These are phyloP conservation scores for Talaromyces islandicus DNA, from an alignment of 2,329 filamentous ascomycete species.

Conservation along the genomic window DNA sequence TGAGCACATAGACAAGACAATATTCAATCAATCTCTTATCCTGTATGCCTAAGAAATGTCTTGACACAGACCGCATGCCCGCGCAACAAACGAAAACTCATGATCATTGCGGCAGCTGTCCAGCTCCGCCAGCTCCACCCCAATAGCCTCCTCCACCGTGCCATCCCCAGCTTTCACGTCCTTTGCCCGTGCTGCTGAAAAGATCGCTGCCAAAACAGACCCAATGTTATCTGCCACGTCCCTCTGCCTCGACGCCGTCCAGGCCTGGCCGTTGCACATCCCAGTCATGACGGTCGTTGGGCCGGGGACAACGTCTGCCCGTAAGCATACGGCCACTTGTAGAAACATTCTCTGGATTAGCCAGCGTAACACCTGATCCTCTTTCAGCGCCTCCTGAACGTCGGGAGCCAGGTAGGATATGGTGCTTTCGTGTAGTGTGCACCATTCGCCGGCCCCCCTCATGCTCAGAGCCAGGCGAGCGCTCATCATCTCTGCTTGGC, in stretches of 20 bases:
- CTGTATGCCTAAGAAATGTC: background rate
- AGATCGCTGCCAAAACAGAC: background rate
- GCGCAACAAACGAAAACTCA: background rate
- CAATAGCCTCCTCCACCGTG: background rate
- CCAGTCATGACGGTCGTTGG: background rate
- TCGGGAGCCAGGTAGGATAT: background rate
- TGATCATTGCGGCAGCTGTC: background rate
- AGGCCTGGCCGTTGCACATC: background rate
- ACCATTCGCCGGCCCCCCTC: background rate
- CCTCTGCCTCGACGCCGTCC: background rate
- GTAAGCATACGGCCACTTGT: background rate
- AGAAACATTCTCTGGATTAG: background rate
- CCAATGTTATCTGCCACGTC: background rate
- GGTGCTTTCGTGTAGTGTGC: background rate
- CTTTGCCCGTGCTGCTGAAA: background rate
- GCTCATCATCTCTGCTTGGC: background rate
- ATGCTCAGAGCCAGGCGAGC: background rate
- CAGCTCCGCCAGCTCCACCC: background rate
- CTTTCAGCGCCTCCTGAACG: background rate
- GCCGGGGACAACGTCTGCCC: background rate
- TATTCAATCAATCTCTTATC: background rate
- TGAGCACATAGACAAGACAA: too few relatives aligned
- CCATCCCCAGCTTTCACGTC: background rate
- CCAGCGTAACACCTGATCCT: background rate
- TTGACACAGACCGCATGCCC: background rate